These are phyloP conservation scores for Symmetrospora coprosmae DNA, from an alignment of 768 basidiomycete genomes.

Conservation along the genomic window DNA sequence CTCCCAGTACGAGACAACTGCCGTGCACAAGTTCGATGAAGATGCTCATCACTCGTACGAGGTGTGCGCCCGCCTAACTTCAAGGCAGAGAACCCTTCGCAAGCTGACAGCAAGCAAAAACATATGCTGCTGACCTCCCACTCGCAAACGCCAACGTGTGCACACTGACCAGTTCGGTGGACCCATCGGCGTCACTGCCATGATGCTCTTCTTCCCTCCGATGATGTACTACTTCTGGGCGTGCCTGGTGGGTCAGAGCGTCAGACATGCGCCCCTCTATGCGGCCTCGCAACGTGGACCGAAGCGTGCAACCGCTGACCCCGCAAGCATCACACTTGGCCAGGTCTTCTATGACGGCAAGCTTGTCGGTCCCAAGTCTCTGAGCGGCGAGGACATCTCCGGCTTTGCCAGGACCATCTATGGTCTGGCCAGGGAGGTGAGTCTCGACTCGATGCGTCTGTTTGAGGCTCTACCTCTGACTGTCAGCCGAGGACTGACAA, in stretches of 20 bases:
- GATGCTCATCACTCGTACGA: constrained; percentile 13
- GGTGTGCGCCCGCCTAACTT: neutral
- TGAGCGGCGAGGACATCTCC: constrained; percentile 1
- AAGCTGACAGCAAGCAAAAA: constrained; percentile 7
- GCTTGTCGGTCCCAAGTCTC: constrained; percentile 14
- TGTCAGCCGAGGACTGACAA: no score
- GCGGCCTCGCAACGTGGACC: no score
- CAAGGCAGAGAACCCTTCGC: neutral
- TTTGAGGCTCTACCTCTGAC: neutral
- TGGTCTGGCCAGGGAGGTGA: constrained; percentile 1
- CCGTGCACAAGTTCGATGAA: no score
- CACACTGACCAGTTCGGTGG: constrained; percentile 82
- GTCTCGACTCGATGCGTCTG: neutral
- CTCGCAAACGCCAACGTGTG: neutral
- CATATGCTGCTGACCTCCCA: no score
- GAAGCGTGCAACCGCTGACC: no score
- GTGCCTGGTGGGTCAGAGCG: no score
- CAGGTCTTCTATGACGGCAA: constrained; percentile 90
- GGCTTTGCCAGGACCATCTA: constrained; percentile 21
- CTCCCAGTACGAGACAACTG: no score
- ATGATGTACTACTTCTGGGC: constrained; percentile 99
- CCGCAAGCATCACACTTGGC: no score
- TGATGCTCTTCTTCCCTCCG: constrained; percentile 85
- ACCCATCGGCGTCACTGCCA: constrained; percentile 72
- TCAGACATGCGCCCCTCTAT: no score